Conservation (phyloP, 2,329 filamentous ascomycete genomes). For the Alternaria sp. region DNA sequence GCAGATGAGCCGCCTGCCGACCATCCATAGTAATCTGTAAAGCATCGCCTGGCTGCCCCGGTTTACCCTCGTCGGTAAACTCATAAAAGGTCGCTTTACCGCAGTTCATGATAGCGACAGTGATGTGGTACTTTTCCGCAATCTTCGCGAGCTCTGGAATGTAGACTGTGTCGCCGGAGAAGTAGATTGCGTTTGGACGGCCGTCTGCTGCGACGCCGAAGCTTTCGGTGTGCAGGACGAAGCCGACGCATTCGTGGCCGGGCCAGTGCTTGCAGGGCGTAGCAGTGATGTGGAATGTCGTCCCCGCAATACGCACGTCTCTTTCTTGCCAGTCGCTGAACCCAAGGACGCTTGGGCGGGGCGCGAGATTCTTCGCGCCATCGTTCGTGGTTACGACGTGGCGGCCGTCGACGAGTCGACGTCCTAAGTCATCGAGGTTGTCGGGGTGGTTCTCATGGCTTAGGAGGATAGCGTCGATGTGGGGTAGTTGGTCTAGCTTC, state of each 20-base stretch:
- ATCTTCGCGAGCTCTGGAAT: conserved; percentile 43
- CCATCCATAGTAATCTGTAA: background rate
- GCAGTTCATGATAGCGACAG: background rate
- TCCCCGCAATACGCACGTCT: conserved; percentile 22
- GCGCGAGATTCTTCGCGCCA: conserved; percentile 53
- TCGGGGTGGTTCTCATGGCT: conserved; percentile 60
- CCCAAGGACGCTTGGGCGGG: conserved; percentile 50
- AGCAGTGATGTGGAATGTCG: conserved; percentile 49
- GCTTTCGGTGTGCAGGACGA: conserved; percentile 46
- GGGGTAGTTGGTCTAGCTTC: conserved; percentile 48
- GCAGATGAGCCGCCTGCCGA: background rate
- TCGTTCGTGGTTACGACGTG: conserved; percentile 56
- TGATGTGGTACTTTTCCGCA: background rate
- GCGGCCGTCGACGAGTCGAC: conserved; percentile 54
- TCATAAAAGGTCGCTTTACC: background rate
- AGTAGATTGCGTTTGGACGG: conserved; percentile 56
- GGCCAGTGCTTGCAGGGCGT: conserved; percentile 56
- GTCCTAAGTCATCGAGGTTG: conserved; percentile 57
- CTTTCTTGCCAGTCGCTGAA: conserved; percentile 37
- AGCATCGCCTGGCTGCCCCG: background rate
- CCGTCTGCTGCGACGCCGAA: conserved; percentile 49
- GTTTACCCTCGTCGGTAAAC: background rate
- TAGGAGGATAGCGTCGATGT: conserved; percentile 57
- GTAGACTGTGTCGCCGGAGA: conserved; percentile 59
- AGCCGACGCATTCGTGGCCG: conserved; percentile 55